Percentiles rank a stretch among this genome's conserved stretches.
These are phyloP conservation scores for Beauveria sp. DNA, from an alignment of 2,329 filamentous ascomycete genomes.

Conservation along the genomic window DNA sequence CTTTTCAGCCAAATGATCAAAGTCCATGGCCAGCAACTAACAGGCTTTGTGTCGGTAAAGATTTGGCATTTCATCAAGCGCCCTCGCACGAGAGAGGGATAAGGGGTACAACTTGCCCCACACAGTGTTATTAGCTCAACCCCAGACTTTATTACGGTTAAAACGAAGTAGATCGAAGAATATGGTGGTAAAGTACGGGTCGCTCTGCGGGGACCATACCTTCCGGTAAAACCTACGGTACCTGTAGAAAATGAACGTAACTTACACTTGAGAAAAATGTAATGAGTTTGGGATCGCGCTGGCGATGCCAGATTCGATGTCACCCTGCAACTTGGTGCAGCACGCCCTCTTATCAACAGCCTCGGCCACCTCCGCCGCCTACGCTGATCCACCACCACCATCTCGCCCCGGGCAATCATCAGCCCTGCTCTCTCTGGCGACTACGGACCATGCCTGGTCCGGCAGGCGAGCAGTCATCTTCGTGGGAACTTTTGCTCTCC, in stretches of 20 bases:
- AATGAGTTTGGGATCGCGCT: too few species aligned
- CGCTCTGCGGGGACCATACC: too few species aligned
- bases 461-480: background rate
- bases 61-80: too few species aligned
- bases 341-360: background rate
- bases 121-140: too few species aligned
- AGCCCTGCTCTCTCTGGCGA: background rate
- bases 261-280: too few species aligned
- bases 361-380: constrained; percentile 1
- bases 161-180: too few species aligned
- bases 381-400: background rate
- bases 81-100: too few species aligned
- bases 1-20: background rate
- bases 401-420: background rate
- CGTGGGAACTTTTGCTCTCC: constrained; percentile 1
- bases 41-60: background rate
- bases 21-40: background rate
- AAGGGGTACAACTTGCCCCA: too few species aligned
- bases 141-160: too few species aligned
- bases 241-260: too few species aligned
- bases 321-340: background rate
- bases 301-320: background rate
- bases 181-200: too few species aligned
- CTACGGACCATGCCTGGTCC: background rate
- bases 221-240: too few species aligned